A percentile compares a stretch with the other conserved stretches of the same genome.
These are phyloP conservation scores for Lasiodiplodia gonubiensis DNA, from an alignment of 2,329 filamentous ascomycete genomes.

Conservation along the genomic window DNA sequence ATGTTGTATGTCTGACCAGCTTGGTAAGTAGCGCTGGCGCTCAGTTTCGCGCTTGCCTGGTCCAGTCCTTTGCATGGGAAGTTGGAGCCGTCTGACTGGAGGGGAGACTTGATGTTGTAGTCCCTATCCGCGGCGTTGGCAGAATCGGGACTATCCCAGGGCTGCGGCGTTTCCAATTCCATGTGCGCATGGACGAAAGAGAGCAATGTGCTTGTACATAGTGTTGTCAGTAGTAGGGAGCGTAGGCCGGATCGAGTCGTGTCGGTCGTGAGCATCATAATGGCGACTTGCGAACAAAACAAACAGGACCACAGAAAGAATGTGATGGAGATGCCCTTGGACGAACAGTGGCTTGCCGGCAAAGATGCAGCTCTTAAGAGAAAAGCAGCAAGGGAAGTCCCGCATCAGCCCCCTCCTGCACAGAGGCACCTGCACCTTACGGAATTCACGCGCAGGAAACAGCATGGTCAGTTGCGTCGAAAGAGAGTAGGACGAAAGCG, in stretches of 20 bases:
- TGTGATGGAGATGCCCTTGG: conserved; percentile 10
- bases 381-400: conserved; percentile 21
- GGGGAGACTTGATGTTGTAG: conserved; percentile 74
- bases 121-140: conserved; percentile 59
- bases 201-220: conserved; percentile 17
- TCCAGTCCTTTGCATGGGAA: conserved; percentile 78
- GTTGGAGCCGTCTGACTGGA: conserved; percentile 65
- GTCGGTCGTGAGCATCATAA: conserved; percentile 15
- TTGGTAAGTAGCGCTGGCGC: conserved; percentile 64
- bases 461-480: conserved; percentile 10
- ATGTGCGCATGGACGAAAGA: conserved; percentile 52
- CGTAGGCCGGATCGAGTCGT: conserved; percentile 8
- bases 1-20: conserved; percentile 69
- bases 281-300: conserved; percentile 13
- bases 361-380: conserved; percentile 25
- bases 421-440: conserved; percentile 6
- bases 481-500: conserved; percentile 22
- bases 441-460: conserved; percentile 25
- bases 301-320: conserved; percentile 19
- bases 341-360: neutral
- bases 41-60: conserved; percentile 43
- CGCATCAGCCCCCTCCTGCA: conserved; percentile 13
- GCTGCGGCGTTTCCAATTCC: conserved; percentile 62
- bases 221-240: conserved; percentile 19
- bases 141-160: conserved; percentile 58